phyloP scores from a whole-genome alignment of 306 rosid species.

The Cucumis melo region DNA sequence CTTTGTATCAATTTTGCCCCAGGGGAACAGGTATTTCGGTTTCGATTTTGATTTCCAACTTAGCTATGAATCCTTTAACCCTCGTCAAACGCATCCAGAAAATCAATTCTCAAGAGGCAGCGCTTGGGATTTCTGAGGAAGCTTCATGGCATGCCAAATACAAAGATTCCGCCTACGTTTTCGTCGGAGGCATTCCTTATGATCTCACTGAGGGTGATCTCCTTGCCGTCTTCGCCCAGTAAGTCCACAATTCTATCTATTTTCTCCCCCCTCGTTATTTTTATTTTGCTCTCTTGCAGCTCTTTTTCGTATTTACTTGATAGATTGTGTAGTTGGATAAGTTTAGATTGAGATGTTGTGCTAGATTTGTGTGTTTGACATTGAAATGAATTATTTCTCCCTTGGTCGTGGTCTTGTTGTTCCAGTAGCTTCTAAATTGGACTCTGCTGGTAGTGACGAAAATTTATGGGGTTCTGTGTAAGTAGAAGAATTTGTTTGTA shows the following conservation, averaged over 20 bases:
- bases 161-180: conserved; percentile 80
- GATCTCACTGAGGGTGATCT: conserved; percentile 96
- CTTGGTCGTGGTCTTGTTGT: background rate
- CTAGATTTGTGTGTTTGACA: background rate
- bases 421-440: background rate
- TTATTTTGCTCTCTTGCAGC: background rate
- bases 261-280: background rate
- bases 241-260: background rate
- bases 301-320: background rate
- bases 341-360: background rate
- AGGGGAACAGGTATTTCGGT: background rate
- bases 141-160: conserved; percentile 91
- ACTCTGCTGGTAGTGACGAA: background rate
- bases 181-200: conserved; percentile 73
- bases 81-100: conserved; percentile 75
- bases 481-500: background rate
- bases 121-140: conserved; percentile 54
- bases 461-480: background rate
- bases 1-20: too few relatives aligned
- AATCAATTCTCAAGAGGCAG: conserved; percentile 65
- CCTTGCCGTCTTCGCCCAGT: conserved; percentile 86
- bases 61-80: conserved; percentile 74
- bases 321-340: background rate
- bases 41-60: background rate
- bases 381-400: background rate